Evolutionary conservation across 441 rosid genomes (phyloP).

Genomic region (Erysimum pusillum): DNA sequence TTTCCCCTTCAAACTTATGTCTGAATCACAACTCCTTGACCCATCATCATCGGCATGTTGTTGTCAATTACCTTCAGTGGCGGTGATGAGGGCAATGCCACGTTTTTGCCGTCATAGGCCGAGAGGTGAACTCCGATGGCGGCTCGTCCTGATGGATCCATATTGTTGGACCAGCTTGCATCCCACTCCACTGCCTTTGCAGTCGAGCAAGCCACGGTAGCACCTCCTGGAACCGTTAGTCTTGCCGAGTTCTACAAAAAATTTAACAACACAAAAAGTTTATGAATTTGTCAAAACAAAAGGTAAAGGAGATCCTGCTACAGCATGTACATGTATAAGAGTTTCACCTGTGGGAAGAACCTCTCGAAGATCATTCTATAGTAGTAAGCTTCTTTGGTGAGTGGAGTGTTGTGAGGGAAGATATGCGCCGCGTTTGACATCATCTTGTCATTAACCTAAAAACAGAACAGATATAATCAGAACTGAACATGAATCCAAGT

Average conservation of each 20-base stretch:
- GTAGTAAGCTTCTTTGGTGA: conserved; percentile 83
- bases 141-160: conserved; percentile 92
- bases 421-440: conserved; percentile 74
- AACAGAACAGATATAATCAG: conserved; percentile 4
- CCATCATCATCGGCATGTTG: conserved; percentile 54
- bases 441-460: conserved; percentile 83
- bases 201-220: conserved; percentile 87
- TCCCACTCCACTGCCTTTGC: conserved; percentile 92
- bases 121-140: conserved; percentile 86
- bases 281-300: not conserved
- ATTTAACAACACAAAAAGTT: not conserved
- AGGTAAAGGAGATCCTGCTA: not conserved
- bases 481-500: not conserved
- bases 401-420: conserved; percentile 83
- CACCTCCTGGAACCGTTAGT: conserved; percentile 88
- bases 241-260: conserved; percentile 70
- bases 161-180: conserved; percentile 76
- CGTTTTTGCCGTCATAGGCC: conserved; percentile 57
- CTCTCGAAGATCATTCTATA: conserved; percentile 92
- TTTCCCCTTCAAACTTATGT: conserved; percentile 43
- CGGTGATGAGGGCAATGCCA: conserved; percentile 36
- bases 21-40: conserved; percentile 59
- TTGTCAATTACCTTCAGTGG: conserved; percentile 52
- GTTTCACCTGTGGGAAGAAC: conserved; percentile 81
- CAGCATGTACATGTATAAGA: not conserved